A percentile compares a stretch with the other conserved stretches of the same genome.
phyloP scores from a whole-genome alignment of 2,329 filamentous ascomycete genomes.

The Chaetomium sp. region DNA sequence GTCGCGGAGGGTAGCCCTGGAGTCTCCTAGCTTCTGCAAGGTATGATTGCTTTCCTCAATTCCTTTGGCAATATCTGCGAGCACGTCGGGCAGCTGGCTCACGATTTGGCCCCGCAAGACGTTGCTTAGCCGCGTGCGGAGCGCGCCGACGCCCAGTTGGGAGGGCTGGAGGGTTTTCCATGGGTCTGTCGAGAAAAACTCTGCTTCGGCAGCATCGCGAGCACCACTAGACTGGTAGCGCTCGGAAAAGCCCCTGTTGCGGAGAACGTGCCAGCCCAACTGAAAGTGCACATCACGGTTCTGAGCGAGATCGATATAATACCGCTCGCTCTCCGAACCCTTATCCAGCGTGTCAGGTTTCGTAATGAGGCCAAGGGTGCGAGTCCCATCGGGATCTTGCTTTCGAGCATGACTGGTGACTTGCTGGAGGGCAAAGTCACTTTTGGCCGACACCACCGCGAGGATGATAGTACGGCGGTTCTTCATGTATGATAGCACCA shows the following conservation, averaged over 20 bases:
- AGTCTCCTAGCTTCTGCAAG: conserved; percentile 43
- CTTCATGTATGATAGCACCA: conserved; percentile 51
- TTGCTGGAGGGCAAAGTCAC: conserved; percentile 52
- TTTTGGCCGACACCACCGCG: conserved; percentile 50
- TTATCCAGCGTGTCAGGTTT: conserved; percentile 42
- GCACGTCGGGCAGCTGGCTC: conserved; percentile 39
- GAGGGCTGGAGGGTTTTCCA: conserved; percentile 33
- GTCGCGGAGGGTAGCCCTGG: conserved; percentile 34
- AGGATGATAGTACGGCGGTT: conserved; percentile 53
- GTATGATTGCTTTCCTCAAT: conserved; percentile 30
- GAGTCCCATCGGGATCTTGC: conserved; percentile 27
- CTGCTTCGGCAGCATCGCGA: conserved; percentile 35
- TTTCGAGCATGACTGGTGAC: conserved; percentile 45
- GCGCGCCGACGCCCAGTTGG: conserved; percentile 40
- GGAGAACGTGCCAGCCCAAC: conserved; percentile 49
- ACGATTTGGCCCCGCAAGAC: conserved; percentile 44
- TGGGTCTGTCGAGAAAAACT: conserved; percentile 38
- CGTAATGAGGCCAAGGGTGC: conserved; percentile 52
- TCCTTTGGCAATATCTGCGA: conserved; percentile 36
- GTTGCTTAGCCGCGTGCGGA: conserved; percentile 44
- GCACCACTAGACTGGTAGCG: conserved; percentile 26
- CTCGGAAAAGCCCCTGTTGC: conserved; percentile 35
- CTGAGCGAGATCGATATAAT: conserved; percentile 36
- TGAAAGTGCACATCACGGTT: conserved; percentile 42
- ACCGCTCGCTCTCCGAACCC: conserved; percentile 35